Evolutionary conservation across 176 grass and related monocot species (phyloP).

Genomic region (Dactylis glomerata): DNA sequence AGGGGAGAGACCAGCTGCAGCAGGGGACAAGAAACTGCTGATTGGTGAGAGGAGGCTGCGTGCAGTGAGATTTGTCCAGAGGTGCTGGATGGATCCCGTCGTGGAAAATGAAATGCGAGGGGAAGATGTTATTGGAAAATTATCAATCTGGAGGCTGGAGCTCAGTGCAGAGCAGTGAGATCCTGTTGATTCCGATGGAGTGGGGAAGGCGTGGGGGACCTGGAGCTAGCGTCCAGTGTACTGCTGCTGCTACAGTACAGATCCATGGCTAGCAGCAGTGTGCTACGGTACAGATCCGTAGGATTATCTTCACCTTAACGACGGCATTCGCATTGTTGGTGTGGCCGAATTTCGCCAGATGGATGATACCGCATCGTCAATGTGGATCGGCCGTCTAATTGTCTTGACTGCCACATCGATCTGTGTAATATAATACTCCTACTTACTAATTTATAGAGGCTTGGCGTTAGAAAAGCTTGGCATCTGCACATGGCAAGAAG

Average conservation of each 20-base stretch:
- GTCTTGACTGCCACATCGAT: background rate
- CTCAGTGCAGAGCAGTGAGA: slow-evolving; percentile 24
- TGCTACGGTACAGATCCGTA: background rate
- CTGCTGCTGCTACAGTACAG: background rate
- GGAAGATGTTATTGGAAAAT: too few species aligned
- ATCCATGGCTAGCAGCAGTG: too few species aligned
- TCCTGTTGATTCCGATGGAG: slow-evolving; percentile 8
- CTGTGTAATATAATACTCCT: too few species aligned
- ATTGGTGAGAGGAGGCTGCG: background rate
- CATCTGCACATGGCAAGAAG: background rate
- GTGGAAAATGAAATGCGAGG: background rate
- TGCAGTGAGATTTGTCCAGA: slow-evolving; percentile 11
- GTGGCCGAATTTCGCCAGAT: background rate
- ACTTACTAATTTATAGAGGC: too few species aligned
- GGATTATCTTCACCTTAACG: background rate
- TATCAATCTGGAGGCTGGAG: slow-evolving; percentile 28
- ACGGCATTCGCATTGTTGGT: background rate
- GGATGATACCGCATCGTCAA: background rate
- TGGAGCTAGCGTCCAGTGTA: too few species aligned
- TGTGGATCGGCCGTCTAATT: background rate
- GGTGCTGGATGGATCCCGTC: background rate
- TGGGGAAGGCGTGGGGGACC: background rate
- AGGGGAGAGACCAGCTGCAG: background rate
- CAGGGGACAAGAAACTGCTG: background rate
- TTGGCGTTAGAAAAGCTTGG: too few species aligned